Evolutionary conservation across 495 filamentous ascomycete genomes (phyloP).

Genomic region (Talaromyces proteolyticus): DNA sequence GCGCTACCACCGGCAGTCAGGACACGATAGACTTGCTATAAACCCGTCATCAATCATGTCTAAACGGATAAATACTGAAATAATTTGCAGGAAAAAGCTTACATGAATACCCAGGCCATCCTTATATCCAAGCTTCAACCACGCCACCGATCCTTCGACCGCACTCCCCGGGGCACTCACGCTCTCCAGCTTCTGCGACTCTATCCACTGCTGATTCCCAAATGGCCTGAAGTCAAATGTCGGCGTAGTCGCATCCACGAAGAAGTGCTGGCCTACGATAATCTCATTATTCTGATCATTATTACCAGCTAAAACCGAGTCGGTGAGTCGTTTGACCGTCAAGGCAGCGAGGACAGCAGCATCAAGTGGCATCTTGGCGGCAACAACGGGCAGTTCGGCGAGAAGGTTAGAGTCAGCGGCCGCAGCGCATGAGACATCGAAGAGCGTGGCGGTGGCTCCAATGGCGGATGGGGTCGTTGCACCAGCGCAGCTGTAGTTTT

Average conservation of each 20-base stretch:
- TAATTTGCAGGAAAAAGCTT: constrained; percentile 6
- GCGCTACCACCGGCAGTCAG: constrained; percentile 57
- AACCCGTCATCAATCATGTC: constrained; percentile 10
- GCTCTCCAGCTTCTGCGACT: constrained; percentile 35
- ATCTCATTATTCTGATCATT: not conserved
- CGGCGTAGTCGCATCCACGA: constrained; percentile 43
- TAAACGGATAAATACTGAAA: constrained; percentile 1
- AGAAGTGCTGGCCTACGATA: constrained; percentile 59
- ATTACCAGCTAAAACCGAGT: constrained; percentile 10
- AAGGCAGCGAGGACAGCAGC: constrained; percentile 22
- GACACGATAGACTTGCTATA: constrained; percentile 59
- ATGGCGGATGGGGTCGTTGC: constrained; percentile 25
- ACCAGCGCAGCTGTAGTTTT: constrained; percentile 66
- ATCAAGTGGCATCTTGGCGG: constrained; percentile 32
- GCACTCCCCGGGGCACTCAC: constrained; percentile 45
- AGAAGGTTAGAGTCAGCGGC: constrained; percentile 17
- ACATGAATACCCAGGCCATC: constrained; percentile 42
- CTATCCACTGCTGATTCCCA: constrained; percentile 28
- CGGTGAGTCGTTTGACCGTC: constrained; percentile 19
- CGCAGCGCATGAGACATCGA: constrained; percentile 53
- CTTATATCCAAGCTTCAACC: constrained; percentile 49
- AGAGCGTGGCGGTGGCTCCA: constrained; percentile 64
- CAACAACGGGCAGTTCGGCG: constrained; percentile 27
- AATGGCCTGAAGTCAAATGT: constrained; percentile 52
- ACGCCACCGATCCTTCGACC: constrained; percentile 48